A percentile compares a stretch with the other conserved stretches of the same genome.
These are phyloP conservation scores for Lenzites betulinus DNA, from an alignment of 768 basidiomycete species.

Conservation along the genomic window DNA sequence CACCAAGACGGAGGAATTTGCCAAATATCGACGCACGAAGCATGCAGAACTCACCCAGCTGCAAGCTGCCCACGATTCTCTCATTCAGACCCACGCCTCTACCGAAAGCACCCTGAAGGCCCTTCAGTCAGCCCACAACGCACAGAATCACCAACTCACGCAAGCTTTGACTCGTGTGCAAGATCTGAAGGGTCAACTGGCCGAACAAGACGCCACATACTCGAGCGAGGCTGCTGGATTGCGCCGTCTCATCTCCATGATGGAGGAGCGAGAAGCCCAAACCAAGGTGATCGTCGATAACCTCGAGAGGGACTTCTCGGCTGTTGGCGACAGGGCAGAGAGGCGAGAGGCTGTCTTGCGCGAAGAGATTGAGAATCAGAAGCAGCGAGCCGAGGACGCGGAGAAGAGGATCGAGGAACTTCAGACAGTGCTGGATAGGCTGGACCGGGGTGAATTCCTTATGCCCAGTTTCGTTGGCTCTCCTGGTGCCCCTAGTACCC, in stretches of 20 bases:
- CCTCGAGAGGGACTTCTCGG: slow-evolving; percentile 83
- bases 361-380: slow-evolving; percentile 75
- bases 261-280: slow-evolving; percentile 88
- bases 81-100: slow-evolving; percentile 66
- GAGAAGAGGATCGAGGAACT: slow-evolving; percentile 75
- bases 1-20: slow-evolving; percentile 77
- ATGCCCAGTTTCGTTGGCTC: slow-evolving; percentile 42
- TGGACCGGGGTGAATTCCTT: slow-evolving; percentile 74
- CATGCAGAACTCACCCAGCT: slow-evolving; percentile 76
- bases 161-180: slow-evolving; percentile 77
- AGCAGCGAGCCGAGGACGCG: slow-evolving; percentile 62
- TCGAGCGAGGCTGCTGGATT: slow-evolving; percentile 74
- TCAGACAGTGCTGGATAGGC: slow-evolving; percentile 68
- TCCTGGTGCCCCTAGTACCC: slow-evolving; percentile 27
- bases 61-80: slow-evolving; percentile 75
- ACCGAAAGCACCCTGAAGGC: slow-evolving; percentile 70
- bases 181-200: slow-evolving; percentile 73
- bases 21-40: slow-evolving; percentile 79
- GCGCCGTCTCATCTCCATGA: slow-evolving; percentile 74
- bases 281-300: slow-evolving; percentile 79
- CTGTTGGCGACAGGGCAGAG: slow-evolving; percentile 68
- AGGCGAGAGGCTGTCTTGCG: slow-evolving; percentile 63
- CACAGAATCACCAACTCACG: slow-evolving; percentile 74
- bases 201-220: slow-evolving; percentile 84
- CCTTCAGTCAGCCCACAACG: slow-evolving; percentile 68